A percentile compares a stretch with the other conserved stretches of the same genome.
Conservation (phyloP, 805 yeast genomes). For the Sungouiozyma intestinalis region DNA sequence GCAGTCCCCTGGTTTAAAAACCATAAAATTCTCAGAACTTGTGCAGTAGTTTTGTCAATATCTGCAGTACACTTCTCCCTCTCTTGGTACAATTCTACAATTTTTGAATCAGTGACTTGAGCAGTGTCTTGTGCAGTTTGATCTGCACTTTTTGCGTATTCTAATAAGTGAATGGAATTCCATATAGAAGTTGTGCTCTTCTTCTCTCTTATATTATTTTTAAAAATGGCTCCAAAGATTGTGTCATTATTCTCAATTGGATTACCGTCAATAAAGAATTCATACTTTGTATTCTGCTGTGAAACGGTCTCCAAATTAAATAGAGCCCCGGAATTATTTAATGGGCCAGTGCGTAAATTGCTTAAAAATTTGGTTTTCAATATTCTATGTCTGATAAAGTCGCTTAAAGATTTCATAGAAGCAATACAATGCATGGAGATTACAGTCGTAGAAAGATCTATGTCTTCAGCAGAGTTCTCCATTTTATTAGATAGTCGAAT, state of each 20-base stretch:
- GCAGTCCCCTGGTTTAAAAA: constrained; percentile 30
- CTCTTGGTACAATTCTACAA: constrained; percentile 22
- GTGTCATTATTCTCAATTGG: constrained; percentile 56
- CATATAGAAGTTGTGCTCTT: constrained; percentile 45
- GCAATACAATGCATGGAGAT: constrained; percentile 45
- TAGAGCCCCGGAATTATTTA: not conserved
- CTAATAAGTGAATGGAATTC: constrained; percentile 43
- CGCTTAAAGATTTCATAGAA: constrained; percentile 35
- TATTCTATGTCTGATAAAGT: constrained; percentile 33
- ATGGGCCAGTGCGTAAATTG: constrained; percentile 12
- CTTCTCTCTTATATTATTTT: constrained; percentile 31
- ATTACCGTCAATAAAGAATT: constrained; percentile 49
- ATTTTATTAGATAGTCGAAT: constrained; percentile 37
- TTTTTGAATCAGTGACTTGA: constrained; percentile 13
- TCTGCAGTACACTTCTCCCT: constrained; percentile 6
- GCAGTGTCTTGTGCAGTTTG: constrained; percentile 5
- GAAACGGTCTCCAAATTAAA: not conserved
- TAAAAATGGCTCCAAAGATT: constrained; percentile 63
- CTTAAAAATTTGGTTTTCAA: constrained; percentile 20
- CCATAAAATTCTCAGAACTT: constrained; percentile 40
- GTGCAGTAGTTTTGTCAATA: constrained; percentile 10
- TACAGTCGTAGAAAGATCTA: constrained; percentile 22
- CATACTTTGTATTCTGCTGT: constrained; percentile 33
- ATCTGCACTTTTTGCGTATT: constrained; percentile 34
- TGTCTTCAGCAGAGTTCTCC: constrained; percentile 16